These are phyloP conservation scores for Sphaerulina populicola DNA, from an alignment of 2,329 filamentous ascomycete species.

Conservation along the genomic window DNA sequence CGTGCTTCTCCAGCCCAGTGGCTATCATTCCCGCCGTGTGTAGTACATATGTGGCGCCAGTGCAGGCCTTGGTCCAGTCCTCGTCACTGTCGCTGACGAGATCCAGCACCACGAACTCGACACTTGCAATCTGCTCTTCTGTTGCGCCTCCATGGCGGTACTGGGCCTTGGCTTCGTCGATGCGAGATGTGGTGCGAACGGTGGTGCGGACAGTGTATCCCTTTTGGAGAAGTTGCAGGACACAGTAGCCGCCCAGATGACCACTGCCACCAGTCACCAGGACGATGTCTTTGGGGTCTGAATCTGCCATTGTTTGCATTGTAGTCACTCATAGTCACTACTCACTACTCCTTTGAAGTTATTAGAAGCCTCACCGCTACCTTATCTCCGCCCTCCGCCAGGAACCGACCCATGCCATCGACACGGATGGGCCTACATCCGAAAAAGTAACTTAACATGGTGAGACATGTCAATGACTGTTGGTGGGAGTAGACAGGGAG, in stretches of 20 bases:
- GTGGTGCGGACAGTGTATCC: slow-evolving; percentile 13
- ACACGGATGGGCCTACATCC: too few species aligned
- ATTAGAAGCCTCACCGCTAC: too few species aligned
- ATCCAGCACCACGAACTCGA: slow-evolving; percentile 14
- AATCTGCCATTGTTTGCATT: slow-evolving; percentile 2
- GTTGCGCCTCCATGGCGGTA: slow-evolving; percentile 13
- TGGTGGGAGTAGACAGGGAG: too few species aligned
- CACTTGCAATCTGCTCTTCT: slow-evolving; percentile 6
- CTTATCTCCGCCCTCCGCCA: not conserved
- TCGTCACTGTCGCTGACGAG: slow-evolving; percentile 10
- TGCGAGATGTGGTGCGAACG: slow-evolving; percentile 9
- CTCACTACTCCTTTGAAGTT: too few species aligned
- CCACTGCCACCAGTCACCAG: slow-evolving; percentile 15
- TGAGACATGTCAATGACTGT: too few species aligned
- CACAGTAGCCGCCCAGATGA: slow-evolving; percentile 10
- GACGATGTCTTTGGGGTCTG: slow-evolving; percentile 4
- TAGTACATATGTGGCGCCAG: slow-evolving; percentile 8
- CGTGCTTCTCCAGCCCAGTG: slow-evolving; percentile 15
- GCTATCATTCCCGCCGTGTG: slow-evolving; percentile 17
- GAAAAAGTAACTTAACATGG: too few species aligned
- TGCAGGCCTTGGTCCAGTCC: slow-evolving; percentile 15
- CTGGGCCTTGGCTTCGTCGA: slow-evolving; percentile 11
- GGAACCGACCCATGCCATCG: too few species aligned
- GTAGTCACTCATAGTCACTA: too few species aligned
- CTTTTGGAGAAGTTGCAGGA: slow-evolving; percentile 13